Evolutionary conservation across 1,139 yeast genomes (phyloP), one percentile per base, ranked within the genome.

Genomic region (Blastobotrys malaysiensis): DNA sequence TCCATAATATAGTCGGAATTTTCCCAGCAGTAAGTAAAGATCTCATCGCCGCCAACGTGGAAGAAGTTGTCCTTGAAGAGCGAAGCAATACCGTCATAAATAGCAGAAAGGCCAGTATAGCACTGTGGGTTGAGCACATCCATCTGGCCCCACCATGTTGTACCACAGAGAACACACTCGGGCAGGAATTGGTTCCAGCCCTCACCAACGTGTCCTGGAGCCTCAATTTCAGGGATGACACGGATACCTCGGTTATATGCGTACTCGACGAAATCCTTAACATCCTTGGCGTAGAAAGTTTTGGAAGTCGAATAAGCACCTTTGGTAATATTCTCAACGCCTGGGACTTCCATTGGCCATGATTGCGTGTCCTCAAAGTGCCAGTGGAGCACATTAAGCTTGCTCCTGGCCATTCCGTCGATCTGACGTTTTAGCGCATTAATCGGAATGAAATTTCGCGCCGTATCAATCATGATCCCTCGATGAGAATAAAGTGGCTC

Each of bases 21-120:
- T 55, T 72, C 69, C 63, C 73, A 77, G 63, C 81, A 77, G 21
- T 57, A 60, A 13, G 68, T 60, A 46, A 67, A 69, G 48, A 77
- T 60, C 62, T 77, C 81, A 63, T 77, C 81, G 46, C 69, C 72
- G 3, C 81, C 81, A 44, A 77, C 77, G 61, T 77, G 81, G 68
- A 76, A 76, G 16, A 69, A 64, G 49, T 70, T 60, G 55, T 77
- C 81, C 2, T 62, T 54, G 60, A 78, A 77, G 11, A 76, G 54
- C 0, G 54, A 55, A 24, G 70, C 64, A 24, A 78, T 56, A 54
- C 77, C 81, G 16, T 69, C 59, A 59, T 70, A 76, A 9, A 77
- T 71, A 21, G 69, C 63, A 22, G 62, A 61, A 2, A 77, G 70
- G 16, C 74, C 71, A 3, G 69, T 67, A 55, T 74, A 75, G 1